Evolutionary conservation across 352 stramenopile genomes (phyloP), one percentile per base, ranked within the genome.

Genomic region (Pythium guiyangense): DNA sequence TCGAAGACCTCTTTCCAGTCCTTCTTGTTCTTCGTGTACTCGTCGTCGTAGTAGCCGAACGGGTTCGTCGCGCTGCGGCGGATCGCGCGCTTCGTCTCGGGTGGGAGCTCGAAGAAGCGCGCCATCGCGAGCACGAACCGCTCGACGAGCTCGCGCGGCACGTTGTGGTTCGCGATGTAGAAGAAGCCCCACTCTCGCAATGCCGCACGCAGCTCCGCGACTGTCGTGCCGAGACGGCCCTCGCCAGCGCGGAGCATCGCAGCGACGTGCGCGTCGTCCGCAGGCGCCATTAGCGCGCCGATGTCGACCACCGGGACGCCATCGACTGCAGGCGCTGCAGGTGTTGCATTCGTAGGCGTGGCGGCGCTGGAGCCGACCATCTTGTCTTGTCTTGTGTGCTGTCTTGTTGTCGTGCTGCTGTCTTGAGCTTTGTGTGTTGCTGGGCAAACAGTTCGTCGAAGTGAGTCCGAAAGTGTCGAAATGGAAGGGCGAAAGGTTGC

Each of bases 11-110:
- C n/a, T n/a, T n/a, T n/a, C n/a, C n/a, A n/a, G n/a, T n/a, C n/a
- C 26, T 69, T 74, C 55, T 84, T 92, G 68, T 96, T 88, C 73
- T 98, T 98, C 34, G 94, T 98, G 39, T 97, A 70, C 63, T 98
- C 94, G 62, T 96, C 82, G 60, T 98, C 88, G 69, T 96, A 97
- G 66, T 88, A 98, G 11, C 94, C 94, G 52, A 88, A 75, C 40
- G 88, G 74, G 75, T 98, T 98, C 29, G 63, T 73, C 47, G 63
- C 77, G 55, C 18, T 79, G 60, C 88, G 95, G 6, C 62, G 86
- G 49, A 96, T 55, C 1, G 52, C 61, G 34, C 54, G 40, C 64
- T 93, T 91, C 20, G 67, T 54, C 1, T 84, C 61, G 42, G 70
- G 69, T 0, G 85, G 85, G 14, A 97, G 67, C 9, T 31, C 50